Percentiles rank a stretch among this genome's conserved stretches.
phyloP scores from a whole-genome alignment of 2,329 filamentous ascomycete genomes.

The Dactylellina sp. region DNA sequence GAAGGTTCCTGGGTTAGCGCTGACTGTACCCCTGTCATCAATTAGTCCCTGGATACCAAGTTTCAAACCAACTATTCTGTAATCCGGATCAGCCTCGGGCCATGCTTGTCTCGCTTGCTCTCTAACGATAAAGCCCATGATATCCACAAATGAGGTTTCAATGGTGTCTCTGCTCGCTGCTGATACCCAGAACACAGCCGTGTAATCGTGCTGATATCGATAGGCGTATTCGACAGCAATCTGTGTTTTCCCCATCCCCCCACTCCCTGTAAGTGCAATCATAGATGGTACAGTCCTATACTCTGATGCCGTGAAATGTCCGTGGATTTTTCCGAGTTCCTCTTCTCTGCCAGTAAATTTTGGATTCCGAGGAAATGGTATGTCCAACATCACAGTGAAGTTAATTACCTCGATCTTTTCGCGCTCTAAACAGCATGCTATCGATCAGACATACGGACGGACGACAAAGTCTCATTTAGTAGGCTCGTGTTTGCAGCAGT shows the following conservation, averaged over 20 bases:
- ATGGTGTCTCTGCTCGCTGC: slow-evolving; percentile 30
- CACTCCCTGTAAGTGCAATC: slow-evolving; percentile 20
- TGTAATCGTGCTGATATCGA: slow-evolving; percentile 49
- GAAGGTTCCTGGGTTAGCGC: not conserved
- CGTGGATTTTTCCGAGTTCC: slow-evolving; percentile 4
- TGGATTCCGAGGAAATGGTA: slow-evolving; percentile 11
- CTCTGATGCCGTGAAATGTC: not conserved
- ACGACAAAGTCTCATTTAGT: no score
- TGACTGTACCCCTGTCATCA: not conserved
- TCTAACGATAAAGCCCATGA: slow-evolving; percentile 15
- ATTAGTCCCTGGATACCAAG: slow-evolving; percentile 25
- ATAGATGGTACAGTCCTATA: not conserved
- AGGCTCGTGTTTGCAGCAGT: no score
- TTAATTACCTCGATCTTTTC: no score
- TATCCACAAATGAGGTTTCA: not conserved
- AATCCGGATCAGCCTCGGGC: slow-evolving; percentile 8
- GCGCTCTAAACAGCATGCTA: no score
- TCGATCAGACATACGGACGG: no score
- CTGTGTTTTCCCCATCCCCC: slow-evolving; percentile 59
- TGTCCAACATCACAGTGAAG: no score
- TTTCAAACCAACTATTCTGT: slow-evolving; percentile 19
- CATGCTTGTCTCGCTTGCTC: slow-evolving; percentile 11
- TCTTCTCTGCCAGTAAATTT: slow-evolving; percentile 20
- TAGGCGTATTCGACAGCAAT: slow-evolving; percentile 59
- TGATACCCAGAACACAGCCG: slow-evolving; percentile 60